Evolutionary conservation across 148 eudicot genomes (phyloP).

Genomic region (Agrostemma githago): DNA sequence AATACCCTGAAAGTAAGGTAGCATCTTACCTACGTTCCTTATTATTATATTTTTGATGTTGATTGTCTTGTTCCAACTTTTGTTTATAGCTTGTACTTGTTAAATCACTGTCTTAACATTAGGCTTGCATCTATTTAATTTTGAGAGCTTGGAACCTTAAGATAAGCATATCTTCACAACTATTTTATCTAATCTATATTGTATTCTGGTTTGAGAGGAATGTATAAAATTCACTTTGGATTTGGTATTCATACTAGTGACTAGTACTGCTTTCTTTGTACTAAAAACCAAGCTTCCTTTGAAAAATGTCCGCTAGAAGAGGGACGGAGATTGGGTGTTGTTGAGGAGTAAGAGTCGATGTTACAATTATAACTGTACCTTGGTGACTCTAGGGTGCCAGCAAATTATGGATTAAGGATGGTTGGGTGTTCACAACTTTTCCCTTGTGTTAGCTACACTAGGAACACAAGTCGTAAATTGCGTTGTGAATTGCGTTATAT

Average conservation of each 20-base stretch:
- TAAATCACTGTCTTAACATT: neutral
- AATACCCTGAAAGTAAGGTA: too few relatives aligned
- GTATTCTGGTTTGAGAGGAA: neutral
- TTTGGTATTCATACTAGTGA: neutral
- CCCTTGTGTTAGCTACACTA: too few relatives aligned
- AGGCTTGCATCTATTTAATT: neutral
- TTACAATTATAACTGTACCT: neutral
- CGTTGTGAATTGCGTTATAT: too few relatives aligned
- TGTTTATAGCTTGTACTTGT: slow-evolving; percentile 3
- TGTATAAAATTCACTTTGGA: neutral
- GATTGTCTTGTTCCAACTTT: neutral
- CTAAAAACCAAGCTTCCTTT: neutral
- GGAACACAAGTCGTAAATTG: too few relatives aligned
- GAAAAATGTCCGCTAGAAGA: neutral
- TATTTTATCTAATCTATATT: neutral
- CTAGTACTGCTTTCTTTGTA: neutral
- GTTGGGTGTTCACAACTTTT: too few relatives aligned
- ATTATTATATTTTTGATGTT: neutral
- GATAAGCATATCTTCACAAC: neutral
- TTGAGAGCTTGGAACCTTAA: neutral
- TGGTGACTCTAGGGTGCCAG: too few relatives aligned
- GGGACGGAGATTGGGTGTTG: neutral
- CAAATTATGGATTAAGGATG: too few relatives aligned
- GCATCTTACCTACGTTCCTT: too few relatives aligned
- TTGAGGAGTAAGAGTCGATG: neutral